Evolutionary conservation across 768 basidiomycete genomes (phyloP).

Genomic region (Pisolithus orientalis): DNA sequence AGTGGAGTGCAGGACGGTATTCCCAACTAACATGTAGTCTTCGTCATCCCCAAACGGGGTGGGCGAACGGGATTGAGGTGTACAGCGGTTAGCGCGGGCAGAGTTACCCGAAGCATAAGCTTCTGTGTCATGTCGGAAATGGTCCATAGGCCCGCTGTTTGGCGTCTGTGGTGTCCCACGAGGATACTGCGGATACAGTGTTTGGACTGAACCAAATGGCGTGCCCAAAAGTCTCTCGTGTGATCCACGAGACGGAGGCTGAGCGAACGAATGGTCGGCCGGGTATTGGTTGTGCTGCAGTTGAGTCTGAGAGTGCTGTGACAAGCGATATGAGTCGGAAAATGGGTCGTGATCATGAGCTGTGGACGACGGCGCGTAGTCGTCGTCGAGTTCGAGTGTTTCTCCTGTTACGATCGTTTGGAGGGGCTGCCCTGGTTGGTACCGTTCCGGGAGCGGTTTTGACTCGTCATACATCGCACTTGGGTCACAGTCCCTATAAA

Average conservation of each 20-base stretch:
- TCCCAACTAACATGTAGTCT: conserved; percentile 54
- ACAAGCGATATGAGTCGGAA: conserved; percentile 7
- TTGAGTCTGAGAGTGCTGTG: conserved; percentile 19
- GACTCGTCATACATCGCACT: conserved; percentile 1
- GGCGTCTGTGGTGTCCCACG: conserved; percentile 28
- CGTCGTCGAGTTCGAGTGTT: conserved; percentile 48
- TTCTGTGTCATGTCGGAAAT: conserved; percentile 60
- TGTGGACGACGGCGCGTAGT: conserved; percentile 17
- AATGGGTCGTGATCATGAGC: conserved; percentile 27
- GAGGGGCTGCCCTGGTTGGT: conserved; percentile 56
- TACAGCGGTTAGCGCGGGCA: conserved; percentile 40
- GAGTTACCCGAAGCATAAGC: conserved; percentile 62
- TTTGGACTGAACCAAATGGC: conserved; percentile 17
- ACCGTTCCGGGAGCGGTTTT: conserved; percentile 28
- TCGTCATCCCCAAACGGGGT: conserved; percentile 72
- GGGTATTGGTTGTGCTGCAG: conserved; percentile 23
- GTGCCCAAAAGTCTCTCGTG: conserved; percentile 15
- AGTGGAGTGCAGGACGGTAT: conserved; percentile 52
- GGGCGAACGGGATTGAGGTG: conserved; percentile 67
- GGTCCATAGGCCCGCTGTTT: conserved; percentile 36
- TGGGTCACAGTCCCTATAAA: background rate
- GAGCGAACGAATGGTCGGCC: conserved; percentile 22
- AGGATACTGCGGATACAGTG: conserved; percentile 5
- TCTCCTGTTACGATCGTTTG: conserved; percentile 62
- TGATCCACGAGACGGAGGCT: conserved; percentile 33